Percentiles rank a stretch among this genome's conserved stretches.
Evolutionary conservation across 1,139 yeast species (phyloP).

Genomic region (Blastobotrys serpentis): DNA sequence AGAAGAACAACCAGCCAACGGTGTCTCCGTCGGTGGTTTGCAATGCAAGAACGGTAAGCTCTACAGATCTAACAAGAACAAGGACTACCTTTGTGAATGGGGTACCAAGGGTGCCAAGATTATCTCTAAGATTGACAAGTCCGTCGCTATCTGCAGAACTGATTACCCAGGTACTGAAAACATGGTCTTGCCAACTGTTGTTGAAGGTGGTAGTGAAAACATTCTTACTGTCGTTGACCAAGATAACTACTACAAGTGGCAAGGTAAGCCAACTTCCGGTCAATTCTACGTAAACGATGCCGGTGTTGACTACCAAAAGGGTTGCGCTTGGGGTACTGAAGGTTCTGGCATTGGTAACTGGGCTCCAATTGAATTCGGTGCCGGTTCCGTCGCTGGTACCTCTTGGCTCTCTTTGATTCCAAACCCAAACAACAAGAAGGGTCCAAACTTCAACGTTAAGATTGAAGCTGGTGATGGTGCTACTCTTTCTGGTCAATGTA

Average conservation of each 20-base stretch:
- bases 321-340: conserved; percentile 85
- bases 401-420: conserved; percentile 91
- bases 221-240: conserved; percentile 80
- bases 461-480: conserved; percentile 72
- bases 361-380: conserved; percentile 96
- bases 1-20: conserved; percentile 72
- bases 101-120: conserved; percentile 71
- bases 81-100: conserved; percentile 76
- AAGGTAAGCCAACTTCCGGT: conserved; percentile 79
- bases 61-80: conserved; percentile 67
- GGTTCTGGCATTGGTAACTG: conserved; percentile 92
- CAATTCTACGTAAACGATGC: conserved; percentile 98
- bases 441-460: conserved; percentile 83
- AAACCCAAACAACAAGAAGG: conserved; percentile 78
- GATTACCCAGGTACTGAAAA: conserved; percentile 99
- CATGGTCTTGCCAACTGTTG: conserved; percentile 91
- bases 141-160: conserved; percentile 90
- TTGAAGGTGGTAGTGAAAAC: conserved; percentile 61
- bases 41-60: conserved; percentile 73
- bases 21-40: conserved; percentile 91
- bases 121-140: conserved; percentile 58
- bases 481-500: conserved; percentile 70
- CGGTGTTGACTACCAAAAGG: conserved; percentile 83
- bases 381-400: conserved; percentile 76
- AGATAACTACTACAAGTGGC: conserved; percentile 75